Percentiles rank a stretch among this genome's conserved stretches.
phyloP scores from a whole-genome alignment of 768 basidiomycete species.

The Macrolepiota fuliginosa region DNA sequence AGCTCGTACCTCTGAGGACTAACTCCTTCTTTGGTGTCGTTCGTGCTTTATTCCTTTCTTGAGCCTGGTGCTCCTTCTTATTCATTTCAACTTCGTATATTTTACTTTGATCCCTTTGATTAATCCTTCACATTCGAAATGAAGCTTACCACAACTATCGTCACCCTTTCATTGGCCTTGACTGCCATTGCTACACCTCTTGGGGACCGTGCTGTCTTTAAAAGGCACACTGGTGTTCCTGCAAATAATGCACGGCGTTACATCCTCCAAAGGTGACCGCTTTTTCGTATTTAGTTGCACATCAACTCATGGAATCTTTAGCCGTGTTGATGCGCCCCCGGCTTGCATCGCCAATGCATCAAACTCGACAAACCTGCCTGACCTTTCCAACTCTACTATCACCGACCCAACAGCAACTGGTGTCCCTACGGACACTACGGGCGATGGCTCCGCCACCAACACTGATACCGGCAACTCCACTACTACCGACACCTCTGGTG shows the following conservation, averaged over 20 bases:
- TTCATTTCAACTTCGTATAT: slow-evolving; percentile 18
- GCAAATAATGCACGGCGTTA: slow-evolving; percentile 24
- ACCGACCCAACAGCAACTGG: slow-evolving; percentile 13
- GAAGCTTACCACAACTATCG: slow-evolving; percentile 25
- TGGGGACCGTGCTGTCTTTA: slow-evolving; percentile 31
- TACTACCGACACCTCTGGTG: slow-evolving; percentile 16
- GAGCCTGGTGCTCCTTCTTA: slow-evolving; percentile 35
- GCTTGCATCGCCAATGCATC: slow-evolving; percentile 26
- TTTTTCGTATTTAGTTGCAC: slow-evolving; percentile 1
- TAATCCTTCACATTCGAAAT: slow-evolving; percentile 21
- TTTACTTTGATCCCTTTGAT: slow-evolving; percentile 16
- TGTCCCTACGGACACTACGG: slow-evolving; percentile 16
- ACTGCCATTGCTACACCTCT: slow-evolving; percentile 29
- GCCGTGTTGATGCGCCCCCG: slow-evolving; percentile 30
- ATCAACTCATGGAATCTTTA: slow-evolving; percentile 12
- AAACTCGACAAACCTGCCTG: slow-evolving; percentile 19
- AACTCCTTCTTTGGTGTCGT: slow-evolving; percentile 18
- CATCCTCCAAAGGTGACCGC: slow-evolving; percentile 30
- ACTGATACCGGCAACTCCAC: slow-evolving; percentile 12
- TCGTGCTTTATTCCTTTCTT: slow-evolving; percentile 22
- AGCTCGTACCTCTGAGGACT: not conserved
- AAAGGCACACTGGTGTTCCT: slow-evolving; percentile 27
- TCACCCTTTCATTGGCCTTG: slow-evolving; percentile 27
- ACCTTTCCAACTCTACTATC: slow-evolving; percentile 21
- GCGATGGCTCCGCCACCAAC: slow-evolving; percentile 3